Percentiles rank a stretch among this genome's conserved stretches.
phyloP scores from a whole-genome alignment of 495 filamentous ascomycete genomes.

The Neurospora terricola region DNA sequence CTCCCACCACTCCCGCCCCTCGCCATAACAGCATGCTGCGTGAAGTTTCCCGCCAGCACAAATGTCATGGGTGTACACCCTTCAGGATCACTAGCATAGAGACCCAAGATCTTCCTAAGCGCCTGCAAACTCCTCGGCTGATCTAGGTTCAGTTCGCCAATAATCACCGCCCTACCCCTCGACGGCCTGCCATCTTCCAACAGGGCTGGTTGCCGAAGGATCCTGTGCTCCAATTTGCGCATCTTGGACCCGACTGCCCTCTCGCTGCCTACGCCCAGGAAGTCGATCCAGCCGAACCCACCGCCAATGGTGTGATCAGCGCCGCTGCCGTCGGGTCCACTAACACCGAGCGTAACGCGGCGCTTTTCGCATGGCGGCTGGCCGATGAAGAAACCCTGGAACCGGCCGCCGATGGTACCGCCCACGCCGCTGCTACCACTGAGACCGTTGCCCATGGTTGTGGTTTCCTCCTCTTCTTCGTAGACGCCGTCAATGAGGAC shows the following conservation, averaged over 20 bases:
- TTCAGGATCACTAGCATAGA: conserved; percentile 53
- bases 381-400: conserved; percentile 80
- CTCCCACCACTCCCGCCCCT: conserved; percentile 59
- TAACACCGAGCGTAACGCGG: conserved; percentile 64
- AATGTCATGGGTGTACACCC: conserved; percentile 67
- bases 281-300: conserved; percentile 95
- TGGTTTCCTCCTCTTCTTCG: conserved; percentile 65
- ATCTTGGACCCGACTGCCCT: conserved; percentile 73
- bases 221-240: conserved; percentile 57
- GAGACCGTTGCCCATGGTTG: conserved; percentile 52
- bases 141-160: conserved; percentile 81
- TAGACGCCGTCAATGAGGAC: conserved; percentile 89
- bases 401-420: conserved; percentile 77
- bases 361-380: conserved; percentile 85
- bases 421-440: conserved; percentile 72
- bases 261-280: conserved; percentile 83
- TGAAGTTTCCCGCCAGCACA: conserved; percentile 78
- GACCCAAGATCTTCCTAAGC: conserved; percentile 59
- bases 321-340: conserved; percentile 32
- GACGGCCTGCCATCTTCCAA: conserved; percentile 10
- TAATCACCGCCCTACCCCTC: conserved; percentile 50
- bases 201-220: conserved; percentile 21
- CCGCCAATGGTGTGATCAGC: conserved; percentile 55
- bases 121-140: conserved; percentile 66
- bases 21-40: conserved; percentile 59